Evolutionary conservation across 2,329 filamentous ascomycete species (phyloP), one percentile per base, ranked within the genome.

Genomic region (Pseudogymnoascus sp.): DNA sequence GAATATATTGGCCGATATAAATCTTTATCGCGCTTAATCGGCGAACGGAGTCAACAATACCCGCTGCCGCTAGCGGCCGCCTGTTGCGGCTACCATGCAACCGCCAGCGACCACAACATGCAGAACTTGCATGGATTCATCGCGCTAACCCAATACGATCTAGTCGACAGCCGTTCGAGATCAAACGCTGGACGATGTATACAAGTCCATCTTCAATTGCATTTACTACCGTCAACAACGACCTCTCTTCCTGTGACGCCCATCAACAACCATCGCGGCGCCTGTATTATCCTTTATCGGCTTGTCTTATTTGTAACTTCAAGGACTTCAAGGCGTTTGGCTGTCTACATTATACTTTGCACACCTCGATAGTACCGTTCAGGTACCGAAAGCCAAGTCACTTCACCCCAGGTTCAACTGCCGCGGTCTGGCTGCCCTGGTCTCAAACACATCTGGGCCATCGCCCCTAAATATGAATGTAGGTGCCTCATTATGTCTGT

Each of bases 381-480:
- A 55, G 49, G 49, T 55, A 55, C 58, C 58, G 35, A 38, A 38
- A 38, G 35, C 58, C 58, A 60, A 60, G 58, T 38, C 58, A 25
- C 58, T 42, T 25, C 58, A 60, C 38, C 33, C 35, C 58, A 60
- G 58, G 19, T 42, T 42, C 58, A 60, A 38, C 33, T 60, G 22
- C 38, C 58, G 58, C 39, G 42, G 30, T 35, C 60, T 49, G 19
- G 23, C 6, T 59, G 30, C 60, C 60, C 39, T 49, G 38, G 36
- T 35, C 36, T 49, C 8, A 45, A 55, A 33, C 49, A 59, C 33
- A 62, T 63, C 35, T 16, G 70, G 69, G 70, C 65, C 66, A 66
- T 69, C 67, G 70, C 69, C 70, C 68, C 62, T 62, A 63, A 69
- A 60, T 62, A 69, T 71, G 69, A 71, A 72, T 72, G 70, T 72